Base-by-base conservation (phyloP, 345 rosid species). In the Bretschneidera sinensis region DNA sequence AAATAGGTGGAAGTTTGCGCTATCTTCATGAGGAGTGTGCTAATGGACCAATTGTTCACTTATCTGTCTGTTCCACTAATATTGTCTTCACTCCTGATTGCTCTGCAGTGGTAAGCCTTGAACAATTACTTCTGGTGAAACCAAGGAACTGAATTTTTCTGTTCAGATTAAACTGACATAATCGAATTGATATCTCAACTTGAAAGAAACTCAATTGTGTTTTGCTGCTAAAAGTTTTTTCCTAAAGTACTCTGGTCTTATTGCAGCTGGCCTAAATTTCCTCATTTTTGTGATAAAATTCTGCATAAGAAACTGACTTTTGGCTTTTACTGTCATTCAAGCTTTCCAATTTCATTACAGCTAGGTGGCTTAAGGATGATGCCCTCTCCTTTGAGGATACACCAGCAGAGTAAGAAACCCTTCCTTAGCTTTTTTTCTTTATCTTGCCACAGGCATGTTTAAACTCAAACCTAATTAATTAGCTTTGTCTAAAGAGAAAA, bases 1-100 rank as follows among this genome's bases (percentile, higher is more conserved):
- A 77, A 62, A 75, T 79, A 20, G 82, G 82, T 0, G 62, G 75
- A 22, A 62, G 84, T 66, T 53, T 82, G 66, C 64, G 75, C 28
- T 77, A 79, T 71, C 82, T 82, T 52, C 84, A 82, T 16, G 82
- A 79, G 34, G 82, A 82, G 54, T 79, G 84, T 47, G 68, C 62
- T 34, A 77, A 79, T 53, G 82, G 80, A 11, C 63, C 76, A 15
- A 75, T 82, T 25, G 65, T 71, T 69, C 87, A 79, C 55, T 82
- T 51, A 19, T 75, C 76, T 24, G 76, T 82, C 45, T 63, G 65
- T 49, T 75, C 87, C 16, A 18, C 58, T 48, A 25, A 61, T 61
- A 33, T 82, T 48, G 48, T 53, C 45, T 64, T 72, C 33, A 28
- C 68, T 20, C 71, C 39, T 43, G 69, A 74, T 24, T 72, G 64